A percentile compares a stretch with the other conserved stretches of the same genome.
phyloP scores from a whole-genome alignment of 106 monocot genomes.

The Cymbidium sinense region DNA sequence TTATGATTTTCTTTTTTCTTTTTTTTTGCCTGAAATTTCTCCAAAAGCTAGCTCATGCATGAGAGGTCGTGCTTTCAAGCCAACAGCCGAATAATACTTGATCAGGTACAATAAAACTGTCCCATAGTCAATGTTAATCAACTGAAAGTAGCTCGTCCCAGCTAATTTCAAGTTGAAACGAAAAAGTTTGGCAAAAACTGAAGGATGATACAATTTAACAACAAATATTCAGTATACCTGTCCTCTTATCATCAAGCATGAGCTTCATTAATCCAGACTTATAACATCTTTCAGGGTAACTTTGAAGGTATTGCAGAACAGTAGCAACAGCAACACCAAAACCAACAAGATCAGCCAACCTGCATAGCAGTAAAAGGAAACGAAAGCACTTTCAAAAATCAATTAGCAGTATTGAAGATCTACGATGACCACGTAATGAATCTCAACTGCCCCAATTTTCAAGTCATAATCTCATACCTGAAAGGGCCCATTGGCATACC shows the following conservation, averaged over 20 bases:
- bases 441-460: neutral
- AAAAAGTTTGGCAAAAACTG: neutral
- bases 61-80: neutral
- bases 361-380: conserved; percentile 1
- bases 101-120: neutral
- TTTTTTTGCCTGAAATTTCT: neutral
- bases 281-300: conserved; percentile 83
- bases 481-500: conserved; percentile 99
- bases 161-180: neutral
- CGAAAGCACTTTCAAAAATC: neutral
- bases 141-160: neutral
- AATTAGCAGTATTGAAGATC: neutral
- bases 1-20: neutral
- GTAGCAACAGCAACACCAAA: conserved; percentile 84
- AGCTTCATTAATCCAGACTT: conserved; percentile 63
- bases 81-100: neutral
- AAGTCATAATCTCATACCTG: conserved; percentile 42
- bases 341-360: conserved; percentile 85
- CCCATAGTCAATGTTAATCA: neutral
- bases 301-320: conserved; percentile 65
- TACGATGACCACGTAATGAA: neutral
- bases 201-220: neutral
- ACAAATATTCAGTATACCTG: conserved; percentile 37
- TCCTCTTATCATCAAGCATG: conserved; percentile 81
- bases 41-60: neutral